Evolutionary conservation across 352 stramenopile species (phyloP).

Genomic region (Blastocystis hominis): DNA sequence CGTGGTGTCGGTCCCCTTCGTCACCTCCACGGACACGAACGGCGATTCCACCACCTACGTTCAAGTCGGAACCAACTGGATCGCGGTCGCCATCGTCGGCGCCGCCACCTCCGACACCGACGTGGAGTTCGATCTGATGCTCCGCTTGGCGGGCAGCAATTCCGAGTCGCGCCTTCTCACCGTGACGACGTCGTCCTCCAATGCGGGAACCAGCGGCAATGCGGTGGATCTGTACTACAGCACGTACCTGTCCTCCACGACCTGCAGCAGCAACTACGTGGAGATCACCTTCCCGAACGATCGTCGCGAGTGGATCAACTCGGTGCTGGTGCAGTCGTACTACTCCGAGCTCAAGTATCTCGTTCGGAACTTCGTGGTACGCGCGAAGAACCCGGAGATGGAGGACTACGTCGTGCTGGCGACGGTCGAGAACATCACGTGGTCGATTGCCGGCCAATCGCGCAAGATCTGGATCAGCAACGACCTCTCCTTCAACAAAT

Average conservation of each 20-base stretch:
- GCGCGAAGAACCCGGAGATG: background rate
- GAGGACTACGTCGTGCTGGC: background rate
- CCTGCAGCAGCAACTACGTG: background rate
- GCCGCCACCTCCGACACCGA: background rate
- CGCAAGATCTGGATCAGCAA: constrained; percentile 10
- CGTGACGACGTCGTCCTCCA: background rate
- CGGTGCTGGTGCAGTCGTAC: background rate
- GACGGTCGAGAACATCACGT: background rate
- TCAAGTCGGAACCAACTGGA: background rate
- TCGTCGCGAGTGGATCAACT: constrained; percentile 43
- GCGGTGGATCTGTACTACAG: background rate
- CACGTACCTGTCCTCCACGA: background rate
- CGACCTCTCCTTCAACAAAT: constrained; percentile 31
- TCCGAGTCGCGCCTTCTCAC: background rate
- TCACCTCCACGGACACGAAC: background rate
- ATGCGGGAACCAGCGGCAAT: background rate
- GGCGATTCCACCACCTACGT: background rate
- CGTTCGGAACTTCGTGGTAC: background rate
- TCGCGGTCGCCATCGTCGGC: constrained; percentile 6
- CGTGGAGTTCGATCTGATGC: background rate
- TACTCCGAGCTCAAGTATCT: background rate
- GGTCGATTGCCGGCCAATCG: background rate
- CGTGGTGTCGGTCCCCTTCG: background rate
- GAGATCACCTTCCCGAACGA: constrained; percentile 5
- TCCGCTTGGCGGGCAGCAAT: background rate